phyloP scores from a whole-genome alignment of 352 stramenopile species.

The Pythium rishiriense region DNA sequence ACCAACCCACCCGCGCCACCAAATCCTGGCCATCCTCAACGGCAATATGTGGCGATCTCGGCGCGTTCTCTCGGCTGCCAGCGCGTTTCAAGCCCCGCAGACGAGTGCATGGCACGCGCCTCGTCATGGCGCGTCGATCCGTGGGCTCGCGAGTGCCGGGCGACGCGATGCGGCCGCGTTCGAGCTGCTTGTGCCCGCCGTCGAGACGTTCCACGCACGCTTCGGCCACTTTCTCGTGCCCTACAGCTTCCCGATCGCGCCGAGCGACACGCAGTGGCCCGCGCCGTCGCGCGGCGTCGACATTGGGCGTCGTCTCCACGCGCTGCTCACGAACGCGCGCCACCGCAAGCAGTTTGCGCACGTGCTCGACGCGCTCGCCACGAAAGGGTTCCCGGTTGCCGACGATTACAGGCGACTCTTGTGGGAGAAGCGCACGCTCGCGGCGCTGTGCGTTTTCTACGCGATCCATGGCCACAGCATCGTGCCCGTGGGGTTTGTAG shows the following conservation, averaged over 20 bases:
- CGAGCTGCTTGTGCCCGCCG: slow-evolving; percentile 17
- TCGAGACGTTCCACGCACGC: slow-evolving; percentile 11
- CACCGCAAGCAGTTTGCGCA: slow-evolving; percentile 4
- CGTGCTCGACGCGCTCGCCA: slow-evolving; percentile 1
- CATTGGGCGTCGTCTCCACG: slow-evolving; percentile 19
- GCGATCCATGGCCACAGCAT: slow-evolving; percentile 14
- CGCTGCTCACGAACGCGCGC: slow-evolving; percentile 17
- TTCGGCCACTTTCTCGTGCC: slow-evolving; percentile 28
- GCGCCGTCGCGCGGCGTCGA: slow-evolving; percentile 17
- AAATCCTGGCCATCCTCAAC: background rate
- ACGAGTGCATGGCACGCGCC: background rate
- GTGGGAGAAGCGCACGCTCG: slow-evolving; percentile 22
- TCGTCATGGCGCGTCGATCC: background rate
- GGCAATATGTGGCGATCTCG: slow-evolving; percentile 14
- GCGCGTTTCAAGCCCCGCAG: background rate
- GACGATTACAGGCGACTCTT: slow-evolving; percentile 20
- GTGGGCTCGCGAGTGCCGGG: slow-evolving; percentile 13
- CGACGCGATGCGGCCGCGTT: slow-evolving; percentile 7
- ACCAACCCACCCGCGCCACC: too few species aligned
- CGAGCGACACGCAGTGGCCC: slow-evolving; percentile 16
- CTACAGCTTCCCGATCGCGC: slow-evolving; percentile 21
- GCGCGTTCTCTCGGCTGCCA: slow-evolving; percentile 7
- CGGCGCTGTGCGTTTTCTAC: slow-evolving; percentile 19
- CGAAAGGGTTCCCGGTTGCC: slow-evolving; percentile 13
- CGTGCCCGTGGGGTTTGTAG: slow-evolving; percentile 21